Base-by-base conservation (phyloP, 2,329 filamentous ascomycete species). In the Dactylellina haptotyla region DNA sequence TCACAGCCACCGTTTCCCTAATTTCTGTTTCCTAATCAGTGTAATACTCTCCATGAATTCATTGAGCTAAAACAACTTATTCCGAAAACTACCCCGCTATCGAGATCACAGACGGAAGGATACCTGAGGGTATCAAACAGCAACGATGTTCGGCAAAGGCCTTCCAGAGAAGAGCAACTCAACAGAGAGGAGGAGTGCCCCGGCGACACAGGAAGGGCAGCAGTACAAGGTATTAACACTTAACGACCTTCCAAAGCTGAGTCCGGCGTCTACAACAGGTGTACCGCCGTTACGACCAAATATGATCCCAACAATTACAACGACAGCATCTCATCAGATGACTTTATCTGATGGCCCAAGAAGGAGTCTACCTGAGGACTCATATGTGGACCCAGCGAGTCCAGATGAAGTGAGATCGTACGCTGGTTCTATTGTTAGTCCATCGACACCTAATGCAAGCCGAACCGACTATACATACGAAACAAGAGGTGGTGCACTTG, bases 341-440 rank as follows among this genome's bases (percentile, higher is more conserved):
- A 57, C 62, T 56, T 43, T 64, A 46, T 73, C 69, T 16, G 61
- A 73, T 23, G 69, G 69, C 3, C 69, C 69, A 4, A 41, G 69
- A 26, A 65, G 69, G 34, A 66, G 69, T 25, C 10, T 66, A 57
- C 69, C 69, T 26, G 57, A 64, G 32, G 69, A 73, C 25, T 59
- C 62, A n/a, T 62, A 64, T 34, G 48, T 72, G 16, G 62, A 56
- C 8, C 53, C 53, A 39, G 32, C 53, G 12, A 56, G 37, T 14
- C 54, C 48, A 23, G 69, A 66, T 39, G 61, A 48, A 20, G 48
- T 65, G 32, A 58, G 61, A 34, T 73, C 69, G 16, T 73, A 66
- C 39, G 69, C 69, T 23, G 69, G 39, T 18, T 73, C 69, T 16
- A 65, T 73, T 46, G 61, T 73, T 20, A 73, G 69, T 45, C 61